These are phyloP conservation scores for Calycina marina DNA, from an alignment of 2,329 filamentous ascomycete genomes.

Conservation along the genomic window DNA sequence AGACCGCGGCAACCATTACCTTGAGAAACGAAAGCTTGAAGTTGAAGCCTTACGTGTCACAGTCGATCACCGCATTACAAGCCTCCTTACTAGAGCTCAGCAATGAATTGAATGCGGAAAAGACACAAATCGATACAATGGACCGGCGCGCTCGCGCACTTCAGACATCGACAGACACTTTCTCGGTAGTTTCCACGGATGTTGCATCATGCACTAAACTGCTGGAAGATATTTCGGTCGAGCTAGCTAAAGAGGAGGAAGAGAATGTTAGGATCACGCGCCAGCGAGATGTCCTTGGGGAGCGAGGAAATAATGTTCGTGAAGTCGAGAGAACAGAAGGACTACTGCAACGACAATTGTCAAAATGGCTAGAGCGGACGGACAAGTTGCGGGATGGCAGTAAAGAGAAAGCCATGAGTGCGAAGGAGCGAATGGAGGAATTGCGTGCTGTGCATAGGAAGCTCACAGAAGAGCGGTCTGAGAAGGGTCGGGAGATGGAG, in stretches of 20 bases:
- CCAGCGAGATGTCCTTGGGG: constrained; percentile 76
- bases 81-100: constrained; percentile 68
- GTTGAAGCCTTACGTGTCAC: constrained; percentile 78
- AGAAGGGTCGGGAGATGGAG: constrained; percentile 87
- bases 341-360: constrained; percentile 68
- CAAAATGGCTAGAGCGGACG: constrained; percentile 76
- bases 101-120: constrained; percentile 63
- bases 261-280: constrained; percentile 66
- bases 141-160: constrained; percentile 79
- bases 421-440: constrained; percentile 83
- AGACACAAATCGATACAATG: constrained; percentile 71
- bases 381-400: constrained; percentile 71
- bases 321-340: constrained; percentile 84
- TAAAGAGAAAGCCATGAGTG: constrained; percentile 64
- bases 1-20: constrained; percentile 52
- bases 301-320: constrained; percentile 75
- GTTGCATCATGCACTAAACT: constrained; percentile 80
- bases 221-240: constrained; percentile 72
- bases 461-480: constrained; percentile 69
- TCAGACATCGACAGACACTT: constrained; percentile 84
- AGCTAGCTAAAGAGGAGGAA: constrained; percentile 82
- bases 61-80: constrained; percentile 75
- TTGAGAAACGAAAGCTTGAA: constrained; percentile 78
- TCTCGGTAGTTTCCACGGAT: constrained; percentile 69
- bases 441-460: constrained; percentile 65